Conservation (phyloP, 2,329 filamentous ascomycete species). For the Talaromyces sp. region DNA sequence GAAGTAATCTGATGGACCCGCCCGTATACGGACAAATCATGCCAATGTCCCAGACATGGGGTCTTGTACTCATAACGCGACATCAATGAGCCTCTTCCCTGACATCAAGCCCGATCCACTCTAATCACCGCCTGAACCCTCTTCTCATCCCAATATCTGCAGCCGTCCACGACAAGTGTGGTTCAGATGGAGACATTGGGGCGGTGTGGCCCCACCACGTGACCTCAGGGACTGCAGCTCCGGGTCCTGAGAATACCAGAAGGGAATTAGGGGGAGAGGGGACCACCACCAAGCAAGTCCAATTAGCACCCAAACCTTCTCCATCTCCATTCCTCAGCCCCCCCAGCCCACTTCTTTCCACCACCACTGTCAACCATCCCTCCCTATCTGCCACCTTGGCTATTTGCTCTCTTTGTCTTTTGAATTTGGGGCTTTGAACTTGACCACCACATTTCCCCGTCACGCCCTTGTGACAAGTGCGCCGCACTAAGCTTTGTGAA, state of each 20-base stretch:
- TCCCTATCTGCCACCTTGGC: neutral
- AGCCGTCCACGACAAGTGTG: no score
- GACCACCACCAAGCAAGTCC: neutral
- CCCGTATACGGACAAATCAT: no score
- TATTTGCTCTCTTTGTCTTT: neutral
- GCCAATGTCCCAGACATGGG: no score
- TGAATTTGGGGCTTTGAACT: neutral
- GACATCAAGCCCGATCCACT: no score
- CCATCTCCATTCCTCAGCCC: slow-evolving; percentile 7
- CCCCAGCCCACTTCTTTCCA: slow-evolving; percentile 4
- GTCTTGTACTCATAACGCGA: no score
- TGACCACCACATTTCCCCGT: neutral
- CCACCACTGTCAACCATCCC: neutral
- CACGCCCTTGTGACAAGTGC: neutral
- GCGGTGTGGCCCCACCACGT: slow-evolving; percentile 3
- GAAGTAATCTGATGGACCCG: no score
- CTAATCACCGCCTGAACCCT: no score
- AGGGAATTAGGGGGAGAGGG: neutral
- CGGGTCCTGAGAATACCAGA: neutral
- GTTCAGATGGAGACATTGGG: neutral
- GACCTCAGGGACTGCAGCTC: neutral
- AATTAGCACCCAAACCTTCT: slow-evolving; percentile 6
- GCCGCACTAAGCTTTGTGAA: slow-evolving; percentile 3
- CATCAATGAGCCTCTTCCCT: no score
- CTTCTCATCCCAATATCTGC: no score